Conservation (phyloP, 805 yeast genomes). For the Allodekkera sacchari region DNA sequence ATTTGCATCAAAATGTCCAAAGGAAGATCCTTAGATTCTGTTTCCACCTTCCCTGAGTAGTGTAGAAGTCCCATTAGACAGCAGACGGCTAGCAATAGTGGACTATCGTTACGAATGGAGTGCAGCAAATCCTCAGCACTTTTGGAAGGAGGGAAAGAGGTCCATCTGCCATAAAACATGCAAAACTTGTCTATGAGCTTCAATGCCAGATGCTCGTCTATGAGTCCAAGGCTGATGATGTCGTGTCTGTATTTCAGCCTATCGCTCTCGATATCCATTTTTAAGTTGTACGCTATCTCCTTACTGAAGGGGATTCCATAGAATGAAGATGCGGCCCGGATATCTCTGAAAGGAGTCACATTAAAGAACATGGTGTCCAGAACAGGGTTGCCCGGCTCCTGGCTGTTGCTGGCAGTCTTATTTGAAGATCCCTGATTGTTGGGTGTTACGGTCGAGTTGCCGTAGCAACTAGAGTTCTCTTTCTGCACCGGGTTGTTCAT, state of each 20-base stretch:
- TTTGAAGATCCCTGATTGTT: too few species aligned
- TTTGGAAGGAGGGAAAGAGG: constrained; percentile 45
- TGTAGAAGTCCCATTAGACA: constrained; percentile 52
- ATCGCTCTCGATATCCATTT: constrained; percentile 3
- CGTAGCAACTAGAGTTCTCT: background rate
- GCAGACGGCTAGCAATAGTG: constrained; percentile 54
- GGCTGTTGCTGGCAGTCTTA: too few species aligned
- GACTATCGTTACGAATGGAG: constrained; percentile 38
- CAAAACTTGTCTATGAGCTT: constrained; percentile 43
- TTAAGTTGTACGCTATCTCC: constrained; percentile 17
- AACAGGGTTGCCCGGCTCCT: background rate
- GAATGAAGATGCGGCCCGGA: constrained; percentile 12
- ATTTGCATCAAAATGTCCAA: constrained; percentile 36
- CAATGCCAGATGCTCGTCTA: constrained; percentile 36
- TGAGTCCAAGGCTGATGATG: constrained; percentile 29
- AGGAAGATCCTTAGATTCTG: background rate
- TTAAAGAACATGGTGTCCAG: constrained; percentile 11
- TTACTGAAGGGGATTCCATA: constrained; percentile 18
- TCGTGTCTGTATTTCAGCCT: constrained; percentile 11
- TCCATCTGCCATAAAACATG: constrained; percentile 61
- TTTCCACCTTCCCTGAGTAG: constrained; percentile 19
- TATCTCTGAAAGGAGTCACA: constrained; percentile 18
- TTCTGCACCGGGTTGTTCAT: background rate
- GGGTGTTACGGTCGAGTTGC: background rate
- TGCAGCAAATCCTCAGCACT: constrained; percentile 37